Base-by-base conservation (phyloP, 805 yeast species). In the Metschnikowia colocasiae region DNA sequence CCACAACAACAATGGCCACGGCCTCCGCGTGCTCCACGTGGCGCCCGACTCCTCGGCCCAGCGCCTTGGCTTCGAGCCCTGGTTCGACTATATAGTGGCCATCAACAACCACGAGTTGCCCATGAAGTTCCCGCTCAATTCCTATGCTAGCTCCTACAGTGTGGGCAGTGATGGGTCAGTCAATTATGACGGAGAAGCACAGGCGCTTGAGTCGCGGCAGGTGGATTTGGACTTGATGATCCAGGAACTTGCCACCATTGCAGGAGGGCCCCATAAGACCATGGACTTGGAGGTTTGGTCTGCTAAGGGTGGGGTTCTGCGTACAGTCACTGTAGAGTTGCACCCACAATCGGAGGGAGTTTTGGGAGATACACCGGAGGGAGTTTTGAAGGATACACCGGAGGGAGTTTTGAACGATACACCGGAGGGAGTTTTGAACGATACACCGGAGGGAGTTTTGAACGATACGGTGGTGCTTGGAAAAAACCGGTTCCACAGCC, bases 51-150 rank as follows among this genome's bases (percentile, higher is more conserved):
- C 75, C 4, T 19, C 51, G 10, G 76, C 69, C 0, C 65, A 64
- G 37, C 50, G 51, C 26, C 48, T 56, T 1, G 74, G 74, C 2
- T 62, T 94, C 25, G 95, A 90, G 64, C 75, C 94, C 8, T 85
- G 88, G 80, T 94, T 92, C 60, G 99, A 92, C 62, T 92, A 76
- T 61, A 80, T 92, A 30, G 75, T 89, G n/a, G 85, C 86, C 1
- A 71, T 90, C 47, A 87, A 92, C 56, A 88, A 87, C 38, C 83
- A 79, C 53, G 86, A 85, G 40, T 60, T 73, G 43, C 78, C 76
- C 18, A 69, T 72, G 74, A 45, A 56, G 29, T 51, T 63, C 45
- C 68, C 73, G 4, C 56, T 64, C 4, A 52, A 62, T 15, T 43
- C 52, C 10, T 59, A 59, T 41, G 19, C 34, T 6, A 36, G 29